Evolutionary conservation across 2,329 filamentous ascomycete species (phyloP), one percentile per base, ranked within the genome.

Genomic region (Hypoxylon sp.): DNA sequence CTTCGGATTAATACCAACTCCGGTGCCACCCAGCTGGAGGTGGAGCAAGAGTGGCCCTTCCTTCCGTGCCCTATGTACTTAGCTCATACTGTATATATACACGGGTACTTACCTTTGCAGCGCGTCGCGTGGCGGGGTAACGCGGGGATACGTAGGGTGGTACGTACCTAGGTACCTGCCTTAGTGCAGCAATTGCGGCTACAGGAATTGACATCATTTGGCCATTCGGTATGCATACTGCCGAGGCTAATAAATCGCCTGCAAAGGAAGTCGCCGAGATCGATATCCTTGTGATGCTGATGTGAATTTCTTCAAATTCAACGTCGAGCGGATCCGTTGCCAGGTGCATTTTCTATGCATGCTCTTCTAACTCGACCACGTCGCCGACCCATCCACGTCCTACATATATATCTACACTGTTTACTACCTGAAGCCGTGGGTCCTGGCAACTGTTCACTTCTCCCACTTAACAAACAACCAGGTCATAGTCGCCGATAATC

Each of bases 151-250:
- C 17, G 15, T 3, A 17, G 17, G 39, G 11, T 8, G 39, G 15
- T 61, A 62, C 10, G 39, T 52, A 39, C 46, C 42, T 53, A 62
- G 37, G 67, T 69, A 62, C 58, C 62, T 55, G 39, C 53, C 35
- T 58, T 55, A 47, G 62, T 32, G 11, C 31, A 32, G 31, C 11
- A 32, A 11, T 37, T 52, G 47, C 51, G 50, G 32, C 42, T 63
- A n/a, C 24, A 29, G 32, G n/a, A 17, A 55, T 67, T 69, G 67
- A 69, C 67, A 69, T 69, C 67, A 69, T 69, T 61, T 44, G 56
- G 32, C 51, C 46, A 32, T 24, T 57, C 53, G 55, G 48, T 60
- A 60, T 47, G 29, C 51, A 47, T 52, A 54, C 67, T 67, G 61
- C 68, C 65, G 68, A 70, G 68, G 68, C 68, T 67, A 70, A 29